These are phyloP conservation scores for Lablab purpureus DNA, from an alignment of 306 rosid genomes.

Conservation along the genomic window DNA sequence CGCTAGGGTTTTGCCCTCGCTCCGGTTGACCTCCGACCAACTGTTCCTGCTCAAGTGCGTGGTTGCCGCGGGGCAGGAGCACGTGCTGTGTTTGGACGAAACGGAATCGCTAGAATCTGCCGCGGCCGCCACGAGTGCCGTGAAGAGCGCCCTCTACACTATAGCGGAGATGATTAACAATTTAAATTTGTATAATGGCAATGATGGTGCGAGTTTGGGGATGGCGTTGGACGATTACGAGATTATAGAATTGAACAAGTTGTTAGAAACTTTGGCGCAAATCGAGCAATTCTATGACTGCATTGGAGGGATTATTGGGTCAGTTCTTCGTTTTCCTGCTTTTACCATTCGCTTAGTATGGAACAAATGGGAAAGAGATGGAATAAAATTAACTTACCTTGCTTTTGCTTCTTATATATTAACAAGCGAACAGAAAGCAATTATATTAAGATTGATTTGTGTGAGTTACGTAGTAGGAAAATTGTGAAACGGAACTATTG, in stretches of 20 bases:
- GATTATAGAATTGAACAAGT: constrained; percentile 66
- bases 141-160: constrained; percentile 77
- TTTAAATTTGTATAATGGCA: constrained; percentile 52
- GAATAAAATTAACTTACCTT: constrained; percentile 12
- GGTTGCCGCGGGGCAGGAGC: constrained; percentile 92
- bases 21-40: constrained; percentile 50
- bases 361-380: not conserved
- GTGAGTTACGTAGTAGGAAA: not conserved
- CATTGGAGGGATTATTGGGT: constrained; percentile 98
- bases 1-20: constrained; percentile 50
- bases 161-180: constrained; percentile 82
- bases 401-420: constrained; percentile 5
- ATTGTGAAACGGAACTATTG: not conserved
- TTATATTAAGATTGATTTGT: not conserved
- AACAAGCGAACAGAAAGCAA: not conserved
- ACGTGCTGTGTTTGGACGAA: constrained; percentile 61
- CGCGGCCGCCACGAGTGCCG: constrained; percentile 38
- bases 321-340: constrained; percentile 43
- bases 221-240: constrained; percentile 63
- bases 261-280: constrained; percentile 66
- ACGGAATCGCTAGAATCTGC: constrained; percentile 46
- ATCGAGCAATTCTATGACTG: constrained; percentile 87
- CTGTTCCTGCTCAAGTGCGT: constrained; percentile 72
- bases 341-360: not conserved
- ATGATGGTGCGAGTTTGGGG: constrained; percentile 41